Conservation (phyloP, 78 protist genomes). For the Protostelium mycophagum region DNA sequence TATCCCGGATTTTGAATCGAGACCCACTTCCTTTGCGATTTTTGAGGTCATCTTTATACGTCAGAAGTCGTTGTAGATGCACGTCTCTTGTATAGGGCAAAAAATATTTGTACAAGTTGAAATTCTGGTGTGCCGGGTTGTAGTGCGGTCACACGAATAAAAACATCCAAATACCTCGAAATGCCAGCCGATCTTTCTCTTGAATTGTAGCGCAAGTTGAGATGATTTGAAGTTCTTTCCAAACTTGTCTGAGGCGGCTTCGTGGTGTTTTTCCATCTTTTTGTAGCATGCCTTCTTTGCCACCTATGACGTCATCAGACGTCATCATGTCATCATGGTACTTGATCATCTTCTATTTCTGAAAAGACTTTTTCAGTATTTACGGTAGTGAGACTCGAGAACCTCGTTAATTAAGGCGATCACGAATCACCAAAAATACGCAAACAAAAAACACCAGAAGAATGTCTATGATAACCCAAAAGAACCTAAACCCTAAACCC, state of each 20-base stretch:
- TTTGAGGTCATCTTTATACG: neutral
- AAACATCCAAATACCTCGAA: neutral
- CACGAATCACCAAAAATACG: constrained; percentile 16
- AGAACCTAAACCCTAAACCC: too few species aligned
- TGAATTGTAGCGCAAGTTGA: neutral
- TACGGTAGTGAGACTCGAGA: constrained; percentile 26
- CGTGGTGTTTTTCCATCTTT: neutral
- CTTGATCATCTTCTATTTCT: too few species aligned
- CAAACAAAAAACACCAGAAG: constrained; percentile 11
- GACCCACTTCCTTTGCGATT: constrained; percentile 59
- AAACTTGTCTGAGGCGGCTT: neutral
- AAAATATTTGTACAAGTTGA: too few species aligned
- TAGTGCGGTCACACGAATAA: too few species aligned
- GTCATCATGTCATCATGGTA: neutral
- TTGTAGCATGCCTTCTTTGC: neutral
- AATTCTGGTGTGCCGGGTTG: too few species aligned
- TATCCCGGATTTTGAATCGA: constrained; percentile 23
- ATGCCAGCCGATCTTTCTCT: neutral
- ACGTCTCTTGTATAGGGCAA: too few species aligned
- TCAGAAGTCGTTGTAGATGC: too few species aligned
- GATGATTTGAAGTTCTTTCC: neutral
- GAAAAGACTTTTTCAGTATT: constrained; percentile 14
- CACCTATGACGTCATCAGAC: neutral
- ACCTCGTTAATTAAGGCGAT: constrained; percentile 19
- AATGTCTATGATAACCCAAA: too few species aligned